Conservation (phyloP, 177 flowering plant genomes). For the Tripterygium wilfordii region DNA sequence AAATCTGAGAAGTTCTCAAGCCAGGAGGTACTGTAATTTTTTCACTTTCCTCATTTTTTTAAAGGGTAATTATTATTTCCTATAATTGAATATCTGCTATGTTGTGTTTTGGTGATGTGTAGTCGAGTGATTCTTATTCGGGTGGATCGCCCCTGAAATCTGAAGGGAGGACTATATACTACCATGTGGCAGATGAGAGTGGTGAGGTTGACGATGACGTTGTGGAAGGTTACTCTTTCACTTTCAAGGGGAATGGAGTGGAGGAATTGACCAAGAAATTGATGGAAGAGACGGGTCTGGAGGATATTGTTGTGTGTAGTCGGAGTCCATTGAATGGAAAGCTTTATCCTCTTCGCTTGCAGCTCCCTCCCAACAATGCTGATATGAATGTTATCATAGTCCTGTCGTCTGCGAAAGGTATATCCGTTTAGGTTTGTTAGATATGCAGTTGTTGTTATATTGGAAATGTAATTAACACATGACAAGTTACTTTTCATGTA, state of each 20-base stretch:
- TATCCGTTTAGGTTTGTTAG: neutral
- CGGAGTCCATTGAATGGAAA: conserved; percentile 73
- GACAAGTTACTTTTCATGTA: too few relatives aligned
- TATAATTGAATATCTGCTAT: neutral
- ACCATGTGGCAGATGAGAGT: conserved; percentile 50
- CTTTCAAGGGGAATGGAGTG: conserved; percentile 70
- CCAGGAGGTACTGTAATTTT: conserved; percentile 40
- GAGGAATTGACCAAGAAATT: conserved; percentile 57
- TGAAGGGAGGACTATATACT: conserved; percentile 66
- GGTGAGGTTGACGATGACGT: conserved; percentile 56
- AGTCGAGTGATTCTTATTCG: conserved; percentile 51
- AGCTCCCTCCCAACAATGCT: conserved; percentile 83
- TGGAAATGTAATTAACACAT: too few relatives aligned
- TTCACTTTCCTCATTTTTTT: neutral
- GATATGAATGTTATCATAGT: conserved; percentile 74
- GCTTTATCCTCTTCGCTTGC: conserved; percentile 80
- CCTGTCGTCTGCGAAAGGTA: conserved; percentile 50
- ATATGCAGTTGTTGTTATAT: neutral
- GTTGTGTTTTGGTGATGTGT: conserved; percentile 11
- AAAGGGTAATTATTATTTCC: neutral
- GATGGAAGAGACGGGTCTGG: conserved; percentile 67
- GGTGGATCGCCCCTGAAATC: conserved; percentile 53
- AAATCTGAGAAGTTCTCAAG: conserved; percentile 29
- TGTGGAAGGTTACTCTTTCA: conserved; percentile 30
- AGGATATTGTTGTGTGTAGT: conserved; percentile 59